phyloP scores from a whole-genome alignment of 495 filamentous ascomycete genomes.

The Penicillium cinerascens region DNA sequence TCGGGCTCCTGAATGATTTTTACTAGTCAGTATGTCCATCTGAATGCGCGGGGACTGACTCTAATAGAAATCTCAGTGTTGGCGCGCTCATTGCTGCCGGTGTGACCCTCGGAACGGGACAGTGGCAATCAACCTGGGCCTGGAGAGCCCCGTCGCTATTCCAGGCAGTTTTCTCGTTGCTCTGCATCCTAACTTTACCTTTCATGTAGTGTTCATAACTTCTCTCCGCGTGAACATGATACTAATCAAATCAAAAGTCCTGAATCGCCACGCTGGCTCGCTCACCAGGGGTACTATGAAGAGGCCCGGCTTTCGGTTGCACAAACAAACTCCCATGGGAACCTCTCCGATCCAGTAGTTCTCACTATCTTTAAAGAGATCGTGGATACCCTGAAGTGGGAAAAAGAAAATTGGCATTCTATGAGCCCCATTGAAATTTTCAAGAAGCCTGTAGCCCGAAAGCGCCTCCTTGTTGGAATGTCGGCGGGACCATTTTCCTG shows the following conservation, averaged over 20 bases:
- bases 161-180: slow-evolving; percentile 50
- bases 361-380: slow-evolving; percentile 29
- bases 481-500: slow-evolving; percentile 41
- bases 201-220: slow-evolving; percentile 31
- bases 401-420: slow-evolving; percentile 38
- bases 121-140: slow-evolving; percentile 46
- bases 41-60: neutral
- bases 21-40: slow-evolving; percentile 37
- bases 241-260: slow-evolving; percentile 29
- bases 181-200: slow-evolving; percentile 50
- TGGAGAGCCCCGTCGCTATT: slow-evolving; percentile 55
- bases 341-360: slow-evolving; percentile 36
- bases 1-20: slow-evolving; percentile 47
- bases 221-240: slow-evolving; percentile 6
- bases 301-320: slow-evolving; percentile 35
- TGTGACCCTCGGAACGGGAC: slow-evolving; percentile 48
- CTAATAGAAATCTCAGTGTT: slow-evolving; percentile 16
- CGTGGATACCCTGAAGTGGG: slow-evolving; percentile 38
- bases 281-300: slow-evolving; percentile 35
- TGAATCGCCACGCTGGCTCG: slow-evolving; percentile 51
- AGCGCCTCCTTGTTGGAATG: slow-evolving; percentile 44
- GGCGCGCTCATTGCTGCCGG: slow-evolving; percentile 49
- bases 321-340: slow-evolving; percentile 45
- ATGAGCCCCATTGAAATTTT: slow-evolving; percentile 41
- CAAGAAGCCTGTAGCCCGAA: slow-evolving; percentile 39